Conservation (phyloP, 345 rosid species). For the Eutrema japonicum region DNA sequence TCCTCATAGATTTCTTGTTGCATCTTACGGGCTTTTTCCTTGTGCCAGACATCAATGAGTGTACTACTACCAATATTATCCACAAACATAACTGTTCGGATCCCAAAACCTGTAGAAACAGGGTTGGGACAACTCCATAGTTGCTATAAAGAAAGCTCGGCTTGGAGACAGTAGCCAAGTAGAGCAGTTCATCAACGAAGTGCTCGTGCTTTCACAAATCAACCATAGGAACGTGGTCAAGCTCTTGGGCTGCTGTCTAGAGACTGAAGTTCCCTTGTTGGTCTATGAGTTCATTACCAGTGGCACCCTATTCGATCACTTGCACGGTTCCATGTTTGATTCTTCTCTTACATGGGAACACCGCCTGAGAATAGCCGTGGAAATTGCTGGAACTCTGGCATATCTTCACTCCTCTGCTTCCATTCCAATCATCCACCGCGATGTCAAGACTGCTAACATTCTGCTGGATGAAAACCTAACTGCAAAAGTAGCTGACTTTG, state of each 20-base stretch:
- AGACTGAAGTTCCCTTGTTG: conserved; percentile 36
- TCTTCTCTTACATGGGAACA: conserved; percentile 39
- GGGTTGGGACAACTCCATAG: background rate
- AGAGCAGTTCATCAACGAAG: conserved; percentile 45
- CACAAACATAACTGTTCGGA: too few species aligned
- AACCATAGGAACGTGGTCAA: conserved; percentile 37
- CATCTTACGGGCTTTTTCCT: too few species aligned
- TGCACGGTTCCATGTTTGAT: conserved; percentile 27
- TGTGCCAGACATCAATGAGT: too few species aligned
- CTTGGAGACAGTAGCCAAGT: conserved; percentile 26
- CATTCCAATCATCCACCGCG: conserved; percentile 48
- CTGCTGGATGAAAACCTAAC: conserved; percentile 43
- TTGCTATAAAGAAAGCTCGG: conserved; percentile 38
- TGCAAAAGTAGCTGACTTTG: conserved; percentile 11
- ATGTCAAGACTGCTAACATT: conserved; percentile 50
- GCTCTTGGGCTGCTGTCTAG: conserved; percentile 21
- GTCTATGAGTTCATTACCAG: conserved; percentile 36
- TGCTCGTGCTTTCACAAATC: conserved; percentile 36
- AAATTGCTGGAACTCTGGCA: conserved; percentile 45
- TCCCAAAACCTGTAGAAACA: too few species aligned
- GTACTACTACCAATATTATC: too few species aligned
- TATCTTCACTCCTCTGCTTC: conserved; percentile 50
- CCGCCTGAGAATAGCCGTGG: conserved; percentile 46
- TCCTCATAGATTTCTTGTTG: too few species aligned
- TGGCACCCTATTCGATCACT: conserved; percentile 38